Evolutionary conservation across 768 basidiomycete genomes (phyloP), one percentile per base, ranked within the genome.

Genomic region (Boletus fagicola): DNA sequence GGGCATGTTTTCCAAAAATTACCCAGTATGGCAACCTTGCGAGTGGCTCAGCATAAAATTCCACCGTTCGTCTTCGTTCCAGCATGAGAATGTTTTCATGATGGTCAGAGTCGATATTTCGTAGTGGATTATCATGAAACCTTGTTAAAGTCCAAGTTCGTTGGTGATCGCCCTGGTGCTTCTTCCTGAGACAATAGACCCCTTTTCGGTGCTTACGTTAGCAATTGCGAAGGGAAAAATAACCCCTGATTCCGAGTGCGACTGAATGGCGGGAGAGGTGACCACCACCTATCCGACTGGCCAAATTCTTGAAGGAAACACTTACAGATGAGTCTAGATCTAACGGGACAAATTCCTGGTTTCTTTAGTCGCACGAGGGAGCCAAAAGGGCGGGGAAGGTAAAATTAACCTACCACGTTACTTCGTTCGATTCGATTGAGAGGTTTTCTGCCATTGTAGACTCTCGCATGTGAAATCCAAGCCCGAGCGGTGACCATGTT

Each of bases 1-100:
- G 33, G 8, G 53, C 56, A 68, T 31, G 51, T 57, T 57, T 58
- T 44, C 12, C 7, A 62, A 53, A 26, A 62, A 42, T 59, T 60
- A 53, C 58, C 54, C 52, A 51, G 1, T 53, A 51, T 47, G 39
- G 49, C 39, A 47, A 54, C 9, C 5, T 9, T 45, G 11, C 48
- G 45, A 51, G 57, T 63, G 62, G 53, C 62, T 64, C 62, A 64
- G 47, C 0, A 24, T 18, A 39, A 0, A 31, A 46, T 5, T 38
- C 9, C n/a, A 22, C n/a, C 24, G 36, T 50, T 51, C 26, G 18
- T 33, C 54, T 39, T 60, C 20, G 47, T 43, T 50, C 40, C 28
- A n/a, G 5, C 11, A n/a, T 6, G 40, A 30, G n/a, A 1, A 22
- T 22, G 22, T n/a, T 28, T 60, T 54, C 33, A 40, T 15, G 40